Percentiles rank a stretch among this genome's conserved stretches.
Evolutionary conservation across 306 rosid genomes (phyloP).

Genomic region (Cicer pinnatifidum): DNA sequence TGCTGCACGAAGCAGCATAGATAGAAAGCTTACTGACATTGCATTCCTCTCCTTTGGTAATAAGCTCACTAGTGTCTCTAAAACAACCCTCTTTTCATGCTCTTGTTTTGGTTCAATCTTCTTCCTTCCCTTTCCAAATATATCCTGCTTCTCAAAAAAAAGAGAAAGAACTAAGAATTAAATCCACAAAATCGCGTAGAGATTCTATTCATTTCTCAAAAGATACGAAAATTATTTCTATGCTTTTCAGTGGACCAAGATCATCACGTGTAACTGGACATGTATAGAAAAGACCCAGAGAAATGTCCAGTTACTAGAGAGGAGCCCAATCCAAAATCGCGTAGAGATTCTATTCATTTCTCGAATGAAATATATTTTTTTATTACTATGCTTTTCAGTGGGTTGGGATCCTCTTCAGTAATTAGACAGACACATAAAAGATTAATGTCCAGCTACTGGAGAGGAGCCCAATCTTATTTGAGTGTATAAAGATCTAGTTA

Average conservation of each 20-base stretch:
- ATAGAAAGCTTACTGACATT: constrained; percentile 89
- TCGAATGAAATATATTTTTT: too few species aligned
- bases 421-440: too few species aligned
- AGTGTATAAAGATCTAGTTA: not conserved
- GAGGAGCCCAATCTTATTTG: not conserved
- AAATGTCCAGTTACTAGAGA: too few species aligned
- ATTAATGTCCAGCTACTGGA: too few species aligned
- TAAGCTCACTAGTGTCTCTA: constrained; percentile 89
- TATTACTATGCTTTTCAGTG: too few species aligned
- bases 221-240: not conserved
- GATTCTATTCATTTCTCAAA: not conserved
- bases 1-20: constrained; percentile 85
- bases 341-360: too few species aligned
- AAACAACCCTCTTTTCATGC: constrained; percentile 87
- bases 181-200: not conserved
- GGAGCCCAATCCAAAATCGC: too few species aligned
- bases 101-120: constrained; percentile 72
- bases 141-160: constrained; percentile 57
- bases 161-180: not conserved
- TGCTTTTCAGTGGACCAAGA: not conserved
- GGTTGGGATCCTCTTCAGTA: too few species aligned
- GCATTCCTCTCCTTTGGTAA: constrained; percentile 80
- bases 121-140: constrained; percentile 81
- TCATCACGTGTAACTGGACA: too few species aligned
- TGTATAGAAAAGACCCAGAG: too few species aligned